These are phyloP conservation scores for Rhododendron molle DNA, from an alignment of 148 eudicot species.

Conservation along the genomic window DNA sequence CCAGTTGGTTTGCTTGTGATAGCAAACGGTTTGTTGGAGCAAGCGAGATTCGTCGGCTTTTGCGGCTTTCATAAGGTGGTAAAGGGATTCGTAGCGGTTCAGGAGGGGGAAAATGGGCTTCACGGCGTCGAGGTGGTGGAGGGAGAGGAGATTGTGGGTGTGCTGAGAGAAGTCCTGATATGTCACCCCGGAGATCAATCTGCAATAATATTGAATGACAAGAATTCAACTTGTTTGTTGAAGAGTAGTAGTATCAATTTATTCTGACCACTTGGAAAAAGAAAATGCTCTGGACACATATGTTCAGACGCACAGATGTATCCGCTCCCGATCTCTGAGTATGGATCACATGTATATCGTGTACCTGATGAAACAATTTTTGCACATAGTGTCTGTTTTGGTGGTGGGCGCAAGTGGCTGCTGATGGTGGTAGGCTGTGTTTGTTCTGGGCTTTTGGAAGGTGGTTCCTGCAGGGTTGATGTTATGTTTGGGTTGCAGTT, in stretches of 20 bases:
- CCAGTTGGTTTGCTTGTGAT: constrained; percentile 37
- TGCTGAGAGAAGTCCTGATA: constrained; percentile 50
- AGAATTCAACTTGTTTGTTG: not conserved
- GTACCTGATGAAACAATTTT: not conserved
- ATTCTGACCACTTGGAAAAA: not conserved
- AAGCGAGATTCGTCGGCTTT: constrained; percentile 37
- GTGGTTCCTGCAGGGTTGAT: no score
- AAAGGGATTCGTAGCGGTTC: constrained; percentile 33
- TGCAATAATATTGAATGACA: constrained; percentile 4
- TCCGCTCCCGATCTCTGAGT: not conserved
- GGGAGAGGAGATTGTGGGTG: constrained; percentile 48
- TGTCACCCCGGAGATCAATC: constrained; percentile 47
- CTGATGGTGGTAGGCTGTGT: no score
- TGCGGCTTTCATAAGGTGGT: constrained; percentile 51
- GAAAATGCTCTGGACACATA: not conserved
- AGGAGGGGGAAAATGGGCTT: constrained; percentile 54
- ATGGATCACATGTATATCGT: no score
- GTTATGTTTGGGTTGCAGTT: no score
- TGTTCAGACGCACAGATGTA: not conserved
- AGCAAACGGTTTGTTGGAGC: constrained; percentile 63
- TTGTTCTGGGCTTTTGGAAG: no score
- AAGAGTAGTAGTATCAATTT: not conserved
- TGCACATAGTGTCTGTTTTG: not conserved
- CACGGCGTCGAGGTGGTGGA: constrained; percentile 49
- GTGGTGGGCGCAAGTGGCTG: no score